Conservation (phyloP, 2,329 filamentous ascomycete species). For the Botrytis aclada region DNA sequence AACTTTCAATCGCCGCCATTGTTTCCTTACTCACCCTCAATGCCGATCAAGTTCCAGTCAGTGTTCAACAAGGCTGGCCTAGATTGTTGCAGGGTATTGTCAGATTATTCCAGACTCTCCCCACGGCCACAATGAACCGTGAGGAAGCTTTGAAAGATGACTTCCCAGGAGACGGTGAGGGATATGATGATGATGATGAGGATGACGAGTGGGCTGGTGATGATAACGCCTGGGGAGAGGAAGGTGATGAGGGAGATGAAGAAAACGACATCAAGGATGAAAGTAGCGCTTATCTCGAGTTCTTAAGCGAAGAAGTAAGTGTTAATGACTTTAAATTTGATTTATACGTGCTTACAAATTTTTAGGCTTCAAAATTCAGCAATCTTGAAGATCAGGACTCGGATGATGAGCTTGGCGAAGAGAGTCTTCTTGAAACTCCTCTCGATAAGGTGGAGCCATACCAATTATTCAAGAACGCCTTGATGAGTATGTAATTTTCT, state of each 20-base stretch:
- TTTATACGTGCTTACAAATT: slow-evolving; percentile 17
- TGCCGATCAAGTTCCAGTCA: slow-evolving; percentile 80
- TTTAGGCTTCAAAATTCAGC: slow-evolving; percentile 77
- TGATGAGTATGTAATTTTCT: slow-evolving; percentile 65
- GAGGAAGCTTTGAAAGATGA: slow-evolving; percentile 91
- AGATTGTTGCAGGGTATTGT: slow-evolving; percentile 81
- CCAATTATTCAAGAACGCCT: slow-evolving; percentile 75
- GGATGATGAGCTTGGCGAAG: slow-evolving; percentile 87
- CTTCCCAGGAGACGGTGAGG: slow-evolving; percentile 63
- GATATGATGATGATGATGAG: slow-evolving; percentile 66
- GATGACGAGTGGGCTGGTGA: slow-evolving; percentile 75
- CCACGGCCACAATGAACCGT: slow-evolving; percentile 82
- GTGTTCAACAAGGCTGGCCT: slow-evolving; percentile 93
- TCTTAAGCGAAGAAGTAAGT: slow-evolving; percentile 82
- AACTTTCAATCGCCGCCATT: slow-evolving; percentile 93
- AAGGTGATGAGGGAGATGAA: slow-evolving; percentile 56
- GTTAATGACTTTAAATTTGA: background rate
- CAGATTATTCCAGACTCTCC: slow-evolving; percentile 86
- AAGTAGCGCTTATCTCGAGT: slow-evolving; percentile 90
- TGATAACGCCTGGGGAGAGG: slow-evolving; percentile 76
- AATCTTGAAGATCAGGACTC: slow-evolving; percentile 66
- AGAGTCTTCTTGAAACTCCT: slow-evolving; percentile 89
- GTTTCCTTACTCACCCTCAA: slow-evolving; percentile 76
- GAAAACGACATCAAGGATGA: slow-evolving; percentile 74
- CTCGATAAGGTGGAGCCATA: slow-evolving; percentile 96